Evolutionary conservation across 148 eudicot genomes (phyloP).

Genomic region (Nepenthes mirabilis): DNA sequence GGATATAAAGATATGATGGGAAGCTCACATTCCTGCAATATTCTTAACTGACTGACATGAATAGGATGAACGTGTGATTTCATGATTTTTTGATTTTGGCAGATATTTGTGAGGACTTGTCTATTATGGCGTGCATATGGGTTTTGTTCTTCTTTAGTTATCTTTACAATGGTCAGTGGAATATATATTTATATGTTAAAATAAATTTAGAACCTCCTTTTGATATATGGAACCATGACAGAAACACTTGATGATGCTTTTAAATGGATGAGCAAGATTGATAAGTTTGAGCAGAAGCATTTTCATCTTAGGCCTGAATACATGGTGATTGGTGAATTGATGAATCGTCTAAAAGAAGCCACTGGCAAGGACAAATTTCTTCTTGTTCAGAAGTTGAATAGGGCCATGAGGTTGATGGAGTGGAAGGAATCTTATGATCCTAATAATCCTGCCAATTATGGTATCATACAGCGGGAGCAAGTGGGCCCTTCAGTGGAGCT

Average conservation of each 20-base stretch:
- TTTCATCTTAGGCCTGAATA: constrained; percentile 56
- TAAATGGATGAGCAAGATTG: constrained; percentile 57
- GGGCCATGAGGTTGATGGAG: constrained; percentile 67
- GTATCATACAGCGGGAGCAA: constrained; percentile 46
- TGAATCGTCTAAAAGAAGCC: constrained; percentile 59
- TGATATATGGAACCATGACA: constrained; percentile 19
- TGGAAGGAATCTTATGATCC: constrained; percentile 80
- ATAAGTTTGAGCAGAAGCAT: constrained; percentile 72
- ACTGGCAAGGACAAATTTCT: constrained; percentile 88
- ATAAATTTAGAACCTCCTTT: neutral
- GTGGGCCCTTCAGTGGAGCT: constrained; percentile 25
- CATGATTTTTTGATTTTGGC: no score
- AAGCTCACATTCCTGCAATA: no score
- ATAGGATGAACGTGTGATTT: no score
- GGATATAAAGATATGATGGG: no score
- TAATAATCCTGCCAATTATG: constrained; percentile 62
- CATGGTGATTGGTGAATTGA: constrained; percentile 76
- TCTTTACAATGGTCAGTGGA: no score
- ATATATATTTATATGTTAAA: no score
- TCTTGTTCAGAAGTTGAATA: constrained; percentile 75
- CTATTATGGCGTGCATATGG: no score
- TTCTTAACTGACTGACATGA: no score
- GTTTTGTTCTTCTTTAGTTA: no score
- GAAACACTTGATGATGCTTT: constrained; percentile 58
- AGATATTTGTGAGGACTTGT: no score